Conservation (phyloP, 2,329 filamentous ascomycete species). For the Sphaerostilbella broomeana region DNA sequence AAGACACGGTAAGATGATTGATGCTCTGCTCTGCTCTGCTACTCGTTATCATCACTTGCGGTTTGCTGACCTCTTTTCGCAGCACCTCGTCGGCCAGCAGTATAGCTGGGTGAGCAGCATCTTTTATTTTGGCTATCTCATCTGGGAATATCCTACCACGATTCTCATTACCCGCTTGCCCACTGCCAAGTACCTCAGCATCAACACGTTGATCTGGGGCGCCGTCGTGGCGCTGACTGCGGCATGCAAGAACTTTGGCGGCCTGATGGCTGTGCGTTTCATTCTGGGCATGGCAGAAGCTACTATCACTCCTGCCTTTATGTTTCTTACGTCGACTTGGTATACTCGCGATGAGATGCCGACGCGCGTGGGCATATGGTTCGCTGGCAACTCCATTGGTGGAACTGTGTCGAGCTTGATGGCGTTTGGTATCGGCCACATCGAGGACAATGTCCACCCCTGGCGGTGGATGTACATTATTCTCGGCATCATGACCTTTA, state of each 20-base stretch:
- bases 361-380: conserved; percentile 49
- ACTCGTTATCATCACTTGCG: no score
- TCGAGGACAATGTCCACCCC: conserved; percentile 37
- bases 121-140: conserved; percentile 41
- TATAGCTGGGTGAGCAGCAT: conserved; percentile 57
- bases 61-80: conserved; percentile 5
- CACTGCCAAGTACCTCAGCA: conserved; percentile 38
- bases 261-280: conserved; percentile 44
- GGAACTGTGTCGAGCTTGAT: conserved; percentile 43
- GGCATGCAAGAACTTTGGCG: conserved; percentile 38
- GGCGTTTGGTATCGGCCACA: conserved; percentile 51
- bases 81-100: conserved; percentile 34
- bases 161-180: conserved; percentile 41
- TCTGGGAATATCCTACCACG: conserved; percentile 43
- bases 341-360: conserved; percentile 43
- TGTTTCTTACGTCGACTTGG: conserved; percentile 48
- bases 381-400: conserved; percentile 44
- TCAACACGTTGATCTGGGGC: conserved; percentile 43
- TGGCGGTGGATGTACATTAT: conserved; percentile 56
- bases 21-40: no score
- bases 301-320: conserved; percentile 45
- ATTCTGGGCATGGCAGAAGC: conserved; percentile 49
- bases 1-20: conserved; percentile 36
- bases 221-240: conserved; percentile 36
- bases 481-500: conserved; percentile 43